phyloP scores from a whole-genome alignment of 208 protist genomes.

The Trypanosoma congolense region DNA sequence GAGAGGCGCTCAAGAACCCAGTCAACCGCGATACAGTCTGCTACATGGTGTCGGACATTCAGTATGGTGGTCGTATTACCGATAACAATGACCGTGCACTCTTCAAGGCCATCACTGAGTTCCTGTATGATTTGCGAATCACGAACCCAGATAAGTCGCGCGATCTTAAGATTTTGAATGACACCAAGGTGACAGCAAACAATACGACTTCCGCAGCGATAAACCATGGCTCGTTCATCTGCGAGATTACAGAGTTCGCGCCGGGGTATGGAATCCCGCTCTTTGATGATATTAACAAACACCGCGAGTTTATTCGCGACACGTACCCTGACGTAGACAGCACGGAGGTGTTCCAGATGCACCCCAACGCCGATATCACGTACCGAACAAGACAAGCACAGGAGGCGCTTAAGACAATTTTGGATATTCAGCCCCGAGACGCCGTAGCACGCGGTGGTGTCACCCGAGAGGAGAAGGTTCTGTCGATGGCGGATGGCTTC shows the following conservation, averaged over 20 bases:
- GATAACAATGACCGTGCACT: slow-evolving; percentile 97
- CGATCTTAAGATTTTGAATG: slow-evolving; percentile 40
- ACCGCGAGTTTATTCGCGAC: slow-evolving; percentile 92
- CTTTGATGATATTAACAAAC: slow-evolving; percentile 92
- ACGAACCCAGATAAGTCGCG: slow-evolving; percentile 87
- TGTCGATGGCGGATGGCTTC: slow-evolving; percentile 87
- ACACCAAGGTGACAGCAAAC: slow-evolving; percentile 8
- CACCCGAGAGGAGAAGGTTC: slow-evolving; percentile 92
- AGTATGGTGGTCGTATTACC: slow-evolving; percentile 98
- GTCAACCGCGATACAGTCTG: slow-evolving; percentile 92
- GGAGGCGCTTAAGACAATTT: slow-evolving; percentile 93
- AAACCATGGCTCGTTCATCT: neutral
- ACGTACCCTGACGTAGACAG: slow-evolving; percentile 94
- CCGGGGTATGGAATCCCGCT: slow-evolving; percentile 82
- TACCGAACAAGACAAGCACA: slow-evolving; percentile 90
- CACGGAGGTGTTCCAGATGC: slow-evolving; percentile 97
- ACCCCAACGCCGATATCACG: slow-evolving; percentile 96
- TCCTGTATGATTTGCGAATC: slow-evolving; percentile 88
- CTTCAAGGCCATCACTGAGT: slow-evolving; percentile 96
- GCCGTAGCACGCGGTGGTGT: slow-evolving; percentile 74
- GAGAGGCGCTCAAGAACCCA: slow-evolving; percentile 89
- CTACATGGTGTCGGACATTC: slow-evolving; percentile 98
- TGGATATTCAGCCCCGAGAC: slow-evolving; percentile 95
- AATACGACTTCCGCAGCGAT: neutral
- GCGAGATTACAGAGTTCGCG: slow-evolving; percentile 81